phyloP scores from a whole-genome alignment of 139 green algal species.

The Coelastrella sp. region DNA sequence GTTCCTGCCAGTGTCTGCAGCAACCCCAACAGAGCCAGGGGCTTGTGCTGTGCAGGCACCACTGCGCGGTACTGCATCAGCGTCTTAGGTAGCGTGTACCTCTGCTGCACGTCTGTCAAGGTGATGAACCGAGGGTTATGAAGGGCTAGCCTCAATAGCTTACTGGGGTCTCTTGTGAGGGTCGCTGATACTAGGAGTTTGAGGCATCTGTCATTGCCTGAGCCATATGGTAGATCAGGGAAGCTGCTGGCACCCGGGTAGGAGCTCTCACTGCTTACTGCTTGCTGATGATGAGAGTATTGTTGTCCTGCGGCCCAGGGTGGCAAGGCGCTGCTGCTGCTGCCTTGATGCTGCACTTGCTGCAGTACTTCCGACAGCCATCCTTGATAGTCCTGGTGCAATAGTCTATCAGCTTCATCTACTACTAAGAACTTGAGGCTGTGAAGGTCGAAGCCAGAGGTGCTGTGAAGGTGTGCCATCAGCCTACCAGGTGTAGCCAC shows the following conservation, averaged over 20 bases:
- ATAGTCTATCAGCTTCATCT: slow-evolving; percentile 93
- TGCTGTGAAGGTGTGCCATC: slow-evolving; percentile 77
- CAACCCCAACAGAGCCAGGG: slow-evolving; percentile 76
- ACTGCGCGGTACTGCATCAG: slow-evolving; percentile 87
- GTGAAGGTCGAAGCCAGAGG: slow-evolving; percentile 61
- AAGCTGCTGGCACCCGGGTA: not conserved
- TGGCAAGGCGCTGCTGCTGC: not conserved
- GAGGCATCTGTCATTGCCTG: slow-evolving; percentile 58
- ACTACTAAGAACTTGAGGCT: slow-evolving; percentile 71
- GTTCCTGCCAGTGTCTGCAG: slow-evolving; percentile 65
- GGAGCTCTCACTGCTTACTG: no score
- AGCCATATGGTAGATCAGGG: slow-evolving; percentile 3
- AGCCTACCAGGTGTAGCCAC: slow-evolving; percentile 87
- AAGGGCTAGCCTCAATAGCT: slow-evolving; percentile 81
- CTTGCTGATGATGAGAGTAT: not conserved
- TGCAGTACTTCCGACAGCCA: slow-evolving; percentile 87
- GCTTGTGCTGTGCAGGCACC: slow-evolving; percentile 73
- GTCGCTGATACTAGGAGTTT: slow-evolving; percentile 94
- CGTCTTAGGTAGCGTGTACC: slow-evolving; percentile 77
- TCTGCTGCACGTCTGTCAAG: slow-evolving; percentile 52
- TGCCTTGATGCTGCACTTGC: not conserved
- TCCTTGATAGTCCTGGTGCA: slow-evolving; percentile 93
- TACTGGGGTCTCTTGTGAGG: slow-evolving; percentile 91
- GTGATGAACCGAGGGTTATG: slow-evolving; percentile 84
- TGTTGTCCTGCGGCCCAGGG: not conserved